Conservation (phyloP, 441 rosid species). For the Hypseocharis bilobata region DNA sequence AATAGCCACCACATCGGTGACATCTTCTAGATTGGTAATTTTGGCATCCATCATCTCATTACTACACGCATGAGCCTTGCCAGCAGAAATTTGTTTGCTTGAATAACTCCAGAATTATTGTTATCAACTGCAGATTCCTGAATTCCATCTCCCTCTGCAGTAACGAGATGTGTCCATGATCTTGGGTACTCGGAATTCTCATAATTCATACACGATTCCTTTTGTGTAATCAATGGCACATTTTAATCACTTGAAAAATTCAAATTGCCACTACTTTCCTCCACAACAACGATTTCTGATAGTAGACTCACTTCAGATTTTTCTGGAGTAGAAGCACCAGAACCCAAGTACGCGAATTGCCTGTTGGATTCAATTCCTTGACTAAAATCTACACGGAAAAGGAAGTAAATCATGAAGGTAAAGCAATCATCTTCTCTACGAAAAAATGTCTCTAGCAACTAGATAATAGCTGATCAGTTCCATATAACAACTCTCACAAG, state of each 20-base stretch:
- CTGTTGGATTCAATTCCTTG: conserved; percentile 26
- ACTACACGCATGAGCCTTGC: conserved; percentile 15
- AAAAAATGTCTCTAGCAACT: conserved; percentile 7
- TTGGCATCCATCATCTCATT: conserved; percentile 22
- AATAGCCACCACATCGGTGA: conserved; percentile 20
- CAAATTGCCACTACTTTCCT: conserved; percentile 11
- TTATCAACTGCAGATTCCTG: conserved; percentile 18
- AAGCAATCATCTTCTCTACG: conserved; percentile 13
- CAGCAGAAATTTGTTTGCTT: conserved; percentile 17
- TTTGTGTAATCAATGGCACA: conserved; percentile 24
- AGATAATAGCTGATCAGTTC: conserved; percentile 3
- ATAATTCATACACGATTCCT: conserved; percentile 23
- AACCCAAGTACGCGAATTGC: conserved; percentile 19
- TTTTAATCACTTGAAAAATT: conserved; percentile 21
- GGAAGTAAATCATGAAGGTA: conserved; percentile 27
- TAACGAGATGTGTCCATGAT: conserved; percentile 22
- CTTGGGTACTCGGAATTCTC: conserved; percentile 20
- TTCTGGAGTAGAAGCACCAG: conserved; percentile 22
- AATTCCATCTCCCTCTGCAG: conserved; percentile 23
- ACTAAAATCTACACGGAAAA: conserved; percentile 42
- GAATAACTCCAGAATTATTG: conserved; percentile 17
- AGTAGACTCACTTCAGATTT: conserved; percentile 22
- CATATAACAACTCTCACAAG: conserved; percentile 10
- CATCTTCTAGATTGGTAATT: conserved; percentile 17
- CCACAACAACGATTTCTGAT: conserved; percentile 17